Evolutionary conservation across 177 flowering plant species (phyloP).

Genomic region (Tripterygium wilfordii): DNA sequence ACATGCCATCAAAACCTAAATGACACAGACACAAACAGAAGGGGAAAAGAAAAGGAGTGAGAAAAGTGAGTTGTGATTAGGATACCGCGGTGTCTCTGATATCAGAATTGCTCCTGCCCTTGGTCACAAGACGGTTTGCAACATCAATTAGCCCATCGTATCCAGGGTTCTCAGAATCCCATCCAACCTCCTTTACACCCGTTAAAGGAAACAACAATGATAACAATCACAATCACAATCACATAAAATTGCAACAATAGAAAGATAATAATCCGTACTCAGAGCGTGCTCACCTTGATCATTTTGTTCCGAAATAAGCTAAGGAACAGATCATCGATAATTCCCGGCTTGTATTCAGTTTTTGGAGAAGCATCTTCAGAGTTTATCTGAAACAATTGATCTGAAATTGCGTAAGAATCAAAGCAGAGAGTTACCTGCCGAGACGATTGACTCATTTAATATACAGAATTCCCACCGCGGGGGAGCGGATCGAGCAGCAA

Average conservation of each 20-base stretch:
- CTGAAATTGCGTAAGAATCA: too few species aligned
- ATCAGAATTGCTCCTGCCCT: conserved; percentile 42
- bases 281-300: conserved; percentile 44
- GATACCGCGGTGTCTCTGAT: conserved; percentile 64
- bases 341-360: conserved; percentile 44
- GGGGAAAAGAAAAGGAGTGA: too few species aligned
- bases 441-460: too few species aligned
- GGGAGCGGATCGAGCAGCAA: conserved; percentile 19
- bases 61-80: too few species aligned
- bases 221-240: too few species aligned
- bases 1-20: too few species aligned
- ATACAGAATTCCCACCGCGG: conserved; percentile 23
- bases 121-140: conserved; percentile 52
- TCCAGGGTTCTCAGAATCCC: conserved; percentile 88
- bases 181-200: conserved; percentile 73
- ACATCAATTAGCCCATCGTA: conserved; percentile 92
- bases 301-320: conserved; percentile 59
- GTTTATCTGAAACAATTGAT: conserved; percentile 20
- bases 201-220: conserved; percentile 3
- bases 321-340: conserved; percentile 57
- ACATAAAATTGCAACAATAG: too few species aligned
- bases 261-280: background rate
- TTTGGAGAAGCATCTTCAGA: conserved; percentile 9
- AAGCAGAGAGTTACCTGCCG: too few species aligned
- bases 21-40: too few species aligned